Evolutionary conservation across 176 grass and related monocot species (phyloP).

Genomic region (Oryza brachyantha): DNA sequence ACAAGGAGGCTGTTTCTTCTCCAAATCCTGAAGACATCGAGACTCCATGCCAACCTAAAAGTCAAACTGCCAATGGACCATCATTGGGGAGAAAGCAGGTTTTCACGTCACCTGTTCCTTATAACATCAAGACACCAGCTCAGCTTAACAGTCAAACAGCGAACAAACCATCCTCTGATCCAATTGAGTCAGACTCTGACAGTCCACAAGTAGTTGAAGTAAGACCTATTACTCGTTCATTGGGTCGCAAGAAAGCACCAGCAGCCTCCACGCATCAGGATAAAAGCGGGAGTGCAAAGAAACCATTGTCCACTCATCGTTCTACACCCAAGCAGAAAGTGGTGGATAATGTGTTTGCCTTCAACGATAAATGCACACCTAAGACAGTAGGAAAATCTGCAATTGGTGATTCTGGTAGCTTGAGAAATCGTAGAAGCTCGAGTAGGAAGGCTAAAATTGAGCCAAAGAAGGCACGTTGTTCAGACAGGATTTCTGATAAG

Average conservation of each 20-base stretch:
- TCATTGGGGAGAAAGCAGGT: constrained; percentile 54
- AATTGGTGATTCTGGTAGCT: constrained; percentile 35
- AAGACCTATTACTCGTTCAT: constrained; percentile 61
- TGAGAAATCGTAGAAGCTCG: constrained; percentile 46
- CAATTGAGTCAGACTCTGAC: constrained; percentile 81
- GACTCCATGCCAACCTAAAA: constrained; percentile 29
- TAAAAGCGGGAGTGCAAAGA: constrained; percentile 55
- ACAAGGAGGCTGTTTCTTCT: constrained; percentile 52
- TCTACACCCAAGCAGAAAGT: constrained; percentile 52
- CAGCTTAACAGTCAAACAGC: constrained; percentile 42
- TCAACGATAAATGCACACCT: constrained; percentile 46
- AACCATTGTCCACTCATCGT: constrained; percentile 53
- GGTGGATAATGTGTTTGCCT: constrained; percentile 46
- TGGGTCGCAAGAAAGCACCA: constrained; percentile 44
- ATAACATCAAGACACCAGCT: constrained; percentile 54
- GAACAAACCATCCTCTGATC: constrained; percentile 62
- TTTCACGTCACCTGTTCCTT: constrained; percentile 36
- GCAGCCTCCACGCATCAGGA: constrained; percentile 31
- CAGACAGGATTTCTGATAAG: constrained; percentile 50
- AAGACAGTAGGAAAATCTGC: constrained; percentile 33
- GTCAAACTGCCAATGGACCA: constrained; percentile 41
- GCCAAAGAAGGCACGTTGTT: constrained; percentile 43
- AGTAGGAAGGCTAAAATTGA: constrained; percentile 54
- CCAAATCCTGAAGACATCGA: constrained; percentile 32
- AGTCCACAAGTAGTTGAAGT: constrained; percentile 59